Evolutionary conservation across 768 basidiomycete genomes (phyloP), one percentile per base, ranked within the genome.

Genomic region (Amanita muscaria): DNA sequence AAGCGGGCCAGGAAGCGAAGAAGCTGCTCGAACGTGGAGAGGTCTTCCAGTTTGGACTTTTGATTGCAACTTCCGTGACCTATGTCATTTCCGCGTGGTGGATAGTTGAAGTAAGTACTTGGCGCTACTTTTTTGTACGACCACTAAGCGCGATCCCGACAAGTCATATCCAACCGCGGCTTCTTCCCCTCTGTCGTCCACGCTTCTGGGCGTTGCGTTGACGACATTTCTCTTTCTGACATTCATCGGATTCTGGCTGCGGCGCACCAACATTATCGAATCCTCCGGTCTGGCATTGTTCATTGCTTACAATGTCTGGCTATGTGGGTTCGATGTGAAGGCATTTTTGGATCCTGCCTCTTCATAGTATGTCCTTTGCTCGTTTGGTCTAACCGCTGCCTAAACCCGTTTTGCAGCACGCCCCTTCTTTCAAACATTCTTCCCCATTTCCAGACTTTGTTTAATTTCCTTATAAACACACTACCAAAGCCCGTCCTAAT

Each of bases 181-280:
- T 4, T 75, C 81, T 7, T 86, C 88, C 1, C 87, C 92, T 7
- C 69, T 94, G 24, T 86, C 90, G 8, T 88, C 92, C 1, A 93
- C 92, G 2, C 68, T 97, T 8, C 70, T 97, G 14, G 93, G 93
- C 2, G 84, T 83, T 2, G 88, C 89, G 2, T 66, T 94, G 47
- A 90, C 92, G 1, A 80, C 89, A 8, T 83, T 94, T 57, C 62
- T 94, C 23, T 97, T 96, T 65, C 71, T 96, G 32, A 91, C 91
- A 1, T 71, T 87, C 53, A 94, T 97, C 51, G 93, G 93, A 5
- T 93, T 97, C 61, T 79, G 79, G 6, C 62, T 92, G 50, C 78
- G 89, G 44, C 74, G 88, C 41, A 94, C 92, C 32, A 94, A 94
- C 55, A 85, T 94, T 39, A 83, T 96, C 44, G 93, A 97, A 61